Base-by-base conservation (phyloP, 2,329 filamentous ascomycete species). In the Penicillium sp. region DNA sequence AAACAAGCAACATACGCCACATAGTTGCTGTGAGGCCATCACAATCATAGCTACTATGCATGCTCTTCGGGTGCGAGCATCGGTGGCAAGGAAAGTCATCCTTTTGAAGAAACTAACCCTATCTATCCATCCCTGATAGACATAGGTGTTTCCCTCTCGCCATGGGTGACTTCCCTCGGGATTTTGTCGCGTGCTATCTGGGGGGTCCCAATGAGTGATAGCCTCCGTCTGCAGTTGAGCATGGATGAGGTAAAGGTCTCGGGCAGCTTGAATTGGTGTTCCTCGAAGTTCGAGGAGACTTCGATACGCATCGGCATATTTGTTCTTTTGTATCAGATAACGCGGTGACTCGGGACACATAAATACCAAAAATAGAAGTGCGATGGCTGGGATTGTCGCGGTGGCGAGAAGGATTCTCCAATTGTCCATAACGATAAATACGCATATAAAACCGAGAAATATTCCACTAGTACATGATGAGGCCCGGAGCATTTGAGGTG, bases 201-300 rank as follows among this genome's bases (percentile, higher is more conserved):
- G 1, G 14, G 32, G 14, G 16, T 40, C 7, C 36, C 47, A 42
- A 14, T 31, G 4, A 7, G 7, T 40, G 10, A 29, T 13, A 14
- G 36, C 34, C 16, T 49, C 47, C 2, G 47, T 16, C 16, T 49
- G 47, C 13, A 49, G 36, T 13, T 49, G 47, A 3, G 36, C 14
- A 18, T 49, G 47, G 68, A 81, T 83, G 16, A 74, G 72, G 21
- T 59, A 62, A 24, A 62, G 36, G 21, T 49, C 47, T 32, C 47
- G 34, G 13, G 47, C 47, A 11, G 47, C 47, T 39, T 49, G 47
- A 4, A 49, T 38, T 11, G 34, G 6, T 18, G 34, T 49, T 49
- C 47, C 24, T 24, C 47, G 34, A 11, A 49, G 47, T 27, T 39
- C 22, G 3, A 39, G 36, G 6, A 49, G 47, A 11, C 47, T 49